Conservation (phyloP, 495 filamentous ascomycete species). For the Neurospora sp. region DNA sequence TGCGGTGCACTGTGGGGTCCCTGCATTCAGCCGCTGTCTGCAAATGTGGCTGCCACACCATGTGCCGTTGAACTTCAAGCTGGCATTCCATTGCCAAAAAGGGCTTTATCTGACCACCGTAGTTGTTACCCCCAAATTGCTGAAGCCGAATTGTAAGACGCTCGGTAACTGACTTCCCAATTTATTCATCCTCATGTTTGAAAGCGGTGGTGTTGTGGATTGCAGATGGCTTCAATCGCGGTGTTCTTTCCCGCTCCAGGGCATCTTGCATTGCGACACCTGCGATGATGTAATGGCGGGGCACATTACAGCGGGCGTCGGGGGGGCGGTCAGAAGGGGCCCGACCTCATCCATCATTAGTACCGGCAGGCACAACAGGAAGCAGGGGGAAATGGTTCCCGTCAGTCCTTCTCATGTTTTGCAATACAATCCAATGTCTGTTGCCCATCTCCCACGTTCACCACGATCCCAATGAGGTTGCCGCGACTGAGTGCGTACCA, state of each 20-base stretch:
- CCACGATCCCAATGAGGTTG: not conserved
- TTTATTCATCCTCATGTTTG: not conserved
- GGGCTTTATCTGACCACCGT: not conserved
- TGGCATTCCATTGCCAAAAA: not conserved
- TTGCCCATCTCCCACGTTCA: not conserved
- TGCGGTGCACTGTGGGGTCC: not conserved
- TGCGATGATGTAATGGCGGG: conserved; percentile 16
- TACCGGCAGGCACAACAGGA: not conserved
- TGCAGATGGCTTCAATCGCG: not conserved
- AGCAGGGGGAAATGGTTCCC: not conserved
- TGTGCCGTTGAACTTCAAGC: not conserved
- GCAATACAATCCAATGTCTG: too few species aligned
- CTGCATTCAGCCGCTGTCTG: not conserved
- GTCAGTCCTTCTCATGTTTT: not conserved
- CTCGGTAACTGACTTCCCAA: not conserved
- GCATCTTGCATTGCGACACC: not conserved
- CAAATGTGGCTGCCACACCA: not conserved
- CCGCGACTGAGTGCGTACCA: not conserved
- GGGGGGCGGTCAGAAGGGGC: not conserved
- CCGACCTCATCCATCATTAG: not conserved
- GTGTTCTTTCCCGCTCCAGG: not conserved
- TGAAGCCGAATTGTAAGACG: too few species aligned
- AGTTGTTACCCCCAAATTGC: too few species aligned
- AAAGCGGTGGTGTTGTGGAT: not conserved
- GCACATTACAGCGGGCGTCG: not conserved